Conservation (phyloP, 768 basidiomycete genomes). For the Leucocoprinus leucothites region DNA sequence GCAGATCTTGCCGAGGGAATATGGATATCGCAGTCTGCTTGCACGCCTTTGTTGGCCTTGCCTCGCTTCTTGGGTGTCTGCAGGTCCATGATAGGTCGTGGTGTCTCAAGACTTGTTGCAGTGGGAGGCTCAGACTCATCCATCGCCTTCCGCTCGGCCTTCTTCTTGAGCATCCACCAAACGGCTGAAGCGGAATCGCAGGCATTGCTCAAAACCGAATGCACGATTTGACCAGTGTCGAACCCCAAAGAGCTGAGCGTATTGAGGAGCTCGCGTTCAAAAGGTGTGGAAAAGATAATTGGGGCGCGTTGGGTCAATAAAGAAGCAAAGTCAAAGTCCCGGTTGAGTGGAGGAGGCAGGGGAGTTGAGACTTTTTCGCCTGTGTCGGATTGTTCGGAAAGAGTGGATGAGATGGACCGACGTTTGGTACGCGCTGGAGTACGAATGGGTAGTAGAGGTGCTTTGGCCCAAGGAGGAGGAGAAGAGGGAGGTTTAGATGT, state of each 20-base stretch:
- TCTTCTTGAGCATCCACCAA: conserved; percentile 96
- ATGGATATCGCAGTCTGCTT: conserved; percentile 37
- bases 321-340: conserved; percentile 56
- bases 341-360: conserved; percentile 35
- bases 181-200: conserved; percentile 89
- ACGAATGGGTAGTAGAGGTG: conserved; percentile 68
- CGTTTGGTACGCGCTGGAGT: conserved; percentile 96
- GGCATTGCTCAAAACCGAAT: conserved; percentile 87
- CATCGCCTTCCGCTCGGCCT: conserved; percentile 56
- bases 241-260: conserved; percentile 74
- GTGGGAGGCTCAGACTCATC: conserved; percentile 26
- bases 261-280: conserved; percentile 80
- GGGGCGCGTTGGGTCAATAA: conserved; percentile 65
- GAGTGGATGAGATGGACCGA: conserved; percentile 86
- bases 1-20: conserved; percentile 21
- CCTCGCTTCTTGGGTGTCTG: conserved; percentile 29
- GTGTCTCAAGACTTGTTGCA: conserved; percentile 17
- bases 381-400: conserved; percentile 61
- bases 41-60: conserved; percentile 36
- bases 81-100: conserved; percentile 9
- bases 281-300: conserved; percentile 82
- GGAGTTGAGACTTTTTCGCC: conserved; percentile 41
- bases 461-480: conserved; percentile 28
- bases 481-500: conserved; percentile 19
- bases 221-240: conserved; percentile 93